These are phyloP conservation scores for Phyllosticta capitalensis DNA, from an alignment of 2,329 filamentous ascomycete species.

Conservation along the genomic window DNA sequence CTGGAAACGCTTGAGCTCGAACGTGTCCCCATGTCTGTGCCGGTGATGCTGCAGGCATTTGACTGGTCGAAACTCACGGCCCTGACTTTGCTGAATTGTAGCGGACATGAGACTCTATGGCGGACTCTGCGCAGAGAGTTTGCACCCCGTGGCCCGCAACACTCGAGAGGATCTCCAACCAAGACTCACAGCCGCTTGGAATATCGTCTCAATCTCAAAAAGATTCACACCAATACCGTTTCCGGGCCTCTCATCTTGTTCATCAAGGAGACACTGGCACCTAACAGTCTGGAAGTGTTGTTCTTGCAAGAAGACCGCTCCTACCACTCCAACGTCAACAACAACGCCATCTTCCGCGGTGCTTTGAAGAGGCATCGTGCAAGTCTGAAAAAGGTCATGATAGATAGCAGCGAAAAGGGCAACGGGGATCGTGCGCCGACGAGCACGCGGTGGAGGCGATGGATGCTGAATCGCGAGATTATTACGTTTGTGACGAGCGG, in stretches of 20 bases:
- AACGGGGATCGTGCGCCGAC: conserved; percentile 30
- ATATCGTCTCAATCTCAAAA: conserved; percentile 53
- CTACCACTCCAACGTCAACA: conserved; percentile 49
- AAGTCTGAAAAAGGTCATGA: conserved; percentile 63
- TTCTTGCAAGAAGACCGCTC: conserved; percentile 60
- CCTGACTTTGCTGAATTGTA: conserved; percentile 65
- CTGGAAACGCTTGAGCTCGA: conserved; percentile 69
- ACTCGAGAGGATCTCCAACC: conserved; percentile 25
- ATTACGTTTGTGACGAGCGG: conserved; percentile 67
- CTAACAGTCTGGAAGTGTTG: conserved; percentile 69
- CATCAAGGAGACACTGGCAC: conserved; percentile 65
- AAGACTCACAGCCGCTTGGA: conserved; percentile 25
- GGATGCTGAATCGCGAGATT: conserved; percentile 62
- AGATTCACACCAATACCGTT: conserved; percentile 65
- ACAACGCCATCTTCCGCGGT: conserved; percentile 62
- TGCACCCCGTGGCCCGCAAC: conserved; percentile 28
- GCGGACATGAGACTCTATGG: conserved; percentile 66
- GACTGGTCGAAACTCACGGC: conserved; percentile 66
- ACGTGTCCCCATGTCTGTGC: conserved; percentile 61
- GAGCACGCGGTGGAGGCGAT: conserved; percentile 50
- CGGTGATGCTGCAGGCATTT: conserved; percentile 59
- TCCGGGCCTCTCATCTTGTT: conserved; percentile 62
- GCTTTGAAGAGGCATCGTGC: conserved; percentile 60
- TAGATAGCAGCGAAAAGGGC: conserved; percentile 57
- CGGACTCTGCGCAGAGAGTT: conserved; percentile 53